Percentiles rank a stretch among this genome's conserved stretches.
These are phyloP conservation scores for Pharus latifolius DNA, from an alignment of 176 grass and related monocot genomes.

Conservation along the genomic window DNA sequence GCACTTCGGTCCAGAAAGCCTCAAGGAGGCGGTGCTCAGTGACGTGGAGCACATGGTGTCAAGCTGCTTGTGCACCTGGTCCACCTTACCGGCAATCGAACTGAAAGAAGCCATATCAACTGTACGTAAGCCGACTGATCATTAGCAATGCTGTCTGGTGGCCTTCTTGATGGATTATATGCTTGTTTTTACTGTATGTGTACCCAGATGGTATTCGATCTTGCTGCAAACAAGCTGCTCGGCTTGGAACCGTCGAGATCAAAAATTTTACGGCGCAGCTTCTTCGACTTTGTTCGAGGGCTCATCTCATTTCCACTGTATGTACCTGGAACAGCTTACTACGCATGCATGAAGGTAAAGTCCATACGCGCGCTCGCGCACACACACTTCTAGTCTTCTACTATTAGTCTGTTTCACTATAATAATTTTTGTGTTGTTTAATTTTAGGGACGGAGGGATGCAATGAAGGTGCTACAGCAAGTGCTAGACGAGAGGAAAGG, in stretches of 20 bases:
- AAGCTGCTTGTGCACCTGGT: slow-evolving; percentile 40
- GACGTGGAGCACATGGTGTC: slow-evolving; percentile 19
- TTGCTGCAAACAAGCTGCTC: slow-evolving; percentile 63
- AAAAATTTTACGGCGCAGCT: slow-evolving; percentile 50
- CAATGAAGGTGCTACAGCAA: no score
- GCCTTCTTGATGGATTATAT: neutral
- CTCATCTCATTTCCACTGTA: slow-evolving; percentile 71
- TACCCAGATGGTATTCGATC: slow-evolving; percentile 67
- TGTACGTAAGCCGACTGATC: neutral
- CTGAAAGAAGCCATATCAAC: slow-evolving; percentile 40
- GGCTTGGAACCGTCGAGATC: slow-evolving; percentile 35
- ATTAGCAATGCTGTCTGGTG: neutral
- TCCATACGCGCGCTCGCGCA: no score
- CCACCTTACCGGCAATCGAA: slow-evolving; percentile 27
- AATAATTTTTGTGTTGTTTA: no score
- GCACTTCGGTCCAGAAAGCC: neutral
- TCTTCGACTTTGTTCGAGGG: slow-evolving; percentile 58
- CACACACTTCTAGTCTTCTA: no score
- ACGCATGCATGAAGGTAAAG: slow-evolving; percentile 62
- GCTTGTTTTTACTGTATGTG: neutral
- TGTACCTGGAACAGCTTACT: slow-evolving; percentile 62
- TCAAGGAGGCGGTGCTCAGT: neutral
- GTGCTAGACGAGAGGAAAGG: no score
- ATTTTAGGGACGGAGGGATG: no score
- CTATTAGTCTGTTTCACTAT: no score